phyloP scores from a whole-genome alignment of 2,329 filamentous ascomycete species.

The Falciphora oryzae region DNA sequence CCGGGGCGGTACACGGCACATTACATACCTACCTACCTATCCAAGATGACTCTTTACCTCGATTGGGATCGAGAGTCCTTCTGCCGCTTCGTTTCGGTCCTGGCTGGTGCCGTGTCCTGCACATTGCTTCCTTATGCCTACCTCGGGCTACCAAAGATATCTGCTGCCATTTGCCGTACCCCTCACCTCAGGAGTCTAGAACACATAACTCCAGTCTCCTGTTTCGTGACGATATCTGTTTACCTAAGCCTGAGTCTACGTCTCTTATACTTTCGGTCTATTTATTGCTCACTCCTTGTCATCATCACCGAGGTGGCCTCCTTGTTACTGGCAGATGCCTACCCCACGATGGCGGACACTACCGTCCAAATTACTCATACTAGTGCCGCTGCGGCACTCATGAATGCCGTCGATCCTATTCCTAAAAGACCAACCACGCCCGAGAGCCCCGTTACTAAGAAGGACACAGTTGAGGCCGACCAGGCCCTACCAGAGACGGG shows the following conservation, averaged over 20 bases:
- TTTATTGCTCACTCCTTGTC: not conserved
- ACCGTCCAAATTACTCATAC: not conserved
- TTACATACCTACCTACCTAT: not conserved
- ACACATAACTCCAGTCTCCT: too few species aligned
- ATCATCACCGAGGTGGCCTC: not conserved
- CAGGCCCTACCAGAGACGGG: conserved; percentile 17
- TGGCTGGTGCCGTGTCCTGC: not conserved
- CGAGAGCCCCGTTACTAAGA: not conserved
- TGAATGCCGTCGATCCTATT: not conserved
- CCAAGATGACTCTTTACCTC: not conserved
- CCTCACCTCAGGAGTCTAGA: too few species aligned
- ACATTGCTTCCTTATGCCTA: not conserved
- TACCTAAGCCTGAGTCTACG: not conserved
- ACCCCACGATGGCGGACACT: not conserved
- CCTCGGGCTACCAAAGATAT: not conserved
- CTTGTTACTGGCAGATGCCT: not conserved
- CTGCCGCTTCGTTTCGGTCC: not conserved
- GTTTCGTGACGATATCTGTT: not conserved
- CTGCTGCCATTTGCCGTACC: too few species aligned
- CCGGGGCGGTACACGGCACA: too few species aligned
- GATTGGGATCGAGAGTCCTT: not conserved
- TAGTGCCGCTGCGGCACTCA: not conserved
- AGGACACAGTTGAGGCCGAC: conserved; percentile 12
- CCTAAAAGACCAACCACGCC: not conserved
- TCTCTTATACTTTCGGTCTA: not conserved